phyloP scores from a whole-genome alignment of 164 flowering plant species.

The Aristolochia contorta region DNA sequence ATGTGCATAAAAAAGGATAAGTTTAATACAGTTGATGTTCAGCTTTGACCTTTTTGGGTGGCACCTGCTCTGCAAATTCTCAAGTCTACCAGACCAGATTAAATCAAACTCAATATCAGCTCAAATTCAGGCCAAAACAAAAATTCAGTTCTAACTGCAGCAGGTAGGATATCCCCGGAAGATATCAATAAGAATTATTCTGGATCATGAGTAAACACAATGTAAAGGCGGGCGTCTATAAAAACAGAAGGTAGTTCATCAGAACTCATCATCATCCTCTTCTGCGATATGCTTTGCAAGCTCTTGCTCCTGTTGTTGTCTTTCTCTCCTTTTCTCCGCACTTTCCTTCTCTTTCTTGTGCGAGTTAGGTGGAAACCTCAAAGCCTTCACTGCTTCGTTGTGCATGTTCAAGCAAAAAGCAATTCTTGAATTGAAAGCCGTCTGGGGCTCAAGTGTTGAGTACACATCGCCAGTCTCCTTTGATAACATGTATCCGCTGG shows the following conservation, averaged over 20 bases:
- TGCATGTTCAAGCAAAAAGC: conserved; percentile 95
- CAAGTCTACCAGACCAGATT: no score
- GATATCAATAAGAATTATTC: no score
- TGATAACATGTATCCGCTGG: conserved; percentile 79
- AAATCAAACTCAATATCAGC: no score
- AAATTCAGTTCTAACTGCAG: no score
- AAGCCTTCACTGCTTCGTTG: conserved; percentile 82
- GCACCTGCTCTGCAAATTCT: no score
- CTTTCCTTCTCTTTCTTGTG: conserved; percentile 85
- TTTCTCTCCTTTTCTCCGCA: conserved; percentile 88
- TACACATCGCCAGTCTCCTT: conserved; percentile 88
- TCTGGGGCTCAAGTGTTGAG: conserved; percentile 84
- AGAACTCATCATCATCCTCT: conserved; percentile 95
- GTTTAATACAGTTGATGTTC: no score
- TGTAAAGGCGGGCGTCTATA: no score
- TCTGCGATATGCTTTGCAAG: conserved; percentile 95
- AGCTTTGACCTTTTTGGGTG: no score
- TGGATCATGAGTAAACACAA: no score
- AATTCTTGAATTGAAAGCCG: conserved; percentile 77
- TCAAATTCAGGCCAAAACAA: no score
- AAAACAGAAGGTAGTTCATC: conserved; percentile 3
- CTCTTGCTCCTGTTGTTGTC: conserved; percentile 64
- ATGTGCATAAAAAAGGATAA: no score
- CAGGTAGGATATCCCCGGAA: no score
- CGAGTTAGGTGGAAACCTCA: conserved; percentile 78